A percentile compares a stretch with the other conserved stretches of the same genome.
phyloP scores from a whole-genome alignment of 768 basidiomycete species.

The Sarcodon sp. region DNA sequence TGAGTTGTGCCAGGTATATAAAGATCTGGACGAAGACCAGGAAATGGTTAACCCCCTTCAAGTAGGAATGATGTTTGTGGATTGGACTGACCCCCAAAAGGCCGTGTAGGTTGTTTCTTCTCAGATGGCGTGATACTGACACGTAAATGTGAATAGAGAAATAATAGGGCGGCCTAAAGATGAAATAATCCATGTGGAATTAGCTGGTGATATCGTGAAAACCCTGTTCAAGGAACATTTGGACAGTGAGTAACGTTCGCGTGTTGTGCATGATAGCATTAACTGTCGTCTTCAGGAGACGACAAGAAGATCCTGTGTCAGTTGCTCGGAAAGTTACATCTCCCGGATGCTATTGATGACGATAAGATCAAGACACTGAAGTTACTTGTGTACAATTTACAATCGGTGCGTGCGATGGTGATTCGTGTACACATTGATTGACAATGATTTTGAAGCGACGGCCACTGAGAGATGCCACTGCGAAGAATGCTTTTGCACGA shows the following conservation, averaged over 20 bases:
- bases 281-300: conserved; percentile 20
- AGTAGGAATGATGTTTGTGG: conserved; percentile 67
- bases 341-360: conserved; percentile 63
- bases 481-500: conserved; percentile 58
- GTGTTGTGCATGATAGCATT: background rate
- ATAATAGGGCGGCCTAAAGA: conserved; percentile 25
- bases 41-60: conserved; percentile 64
- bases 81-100: conserved; percentile 83
- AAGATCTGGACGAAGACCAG: conserved; percentile 57
- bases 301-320: conserved; percentile 35
- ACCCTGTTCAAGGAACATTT: conserved; percentile 33
- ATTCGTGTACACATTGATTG: background rate
- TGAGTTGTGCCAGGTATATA: conserved; percentile 40
- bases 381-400: conserved; percentile 46
- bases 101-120: conserved; percentile 30
- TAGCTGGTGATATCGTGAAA: conserved; percentile 39
- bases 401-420: conserved; percentile 28
- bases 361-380: conserved; percentile 53
- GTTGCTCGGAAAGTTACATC: conserved; percentile 35
- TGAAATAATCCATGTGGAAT: conserved; percentile 36
- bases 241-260: conserved; percentile 30
- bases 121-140: background rate
- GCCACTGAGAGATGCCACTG: conserved; percentile 40
- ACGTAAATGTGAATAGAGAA: conserved; percentile 18
- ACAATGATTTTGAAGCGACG: conserved; percentile 31